Percentiles rank a stretch among this genome's conserved stretches.
phyloP scores from a whole-genome alignment of 75 land plant genomes.

The Picea glauca region DNA sequence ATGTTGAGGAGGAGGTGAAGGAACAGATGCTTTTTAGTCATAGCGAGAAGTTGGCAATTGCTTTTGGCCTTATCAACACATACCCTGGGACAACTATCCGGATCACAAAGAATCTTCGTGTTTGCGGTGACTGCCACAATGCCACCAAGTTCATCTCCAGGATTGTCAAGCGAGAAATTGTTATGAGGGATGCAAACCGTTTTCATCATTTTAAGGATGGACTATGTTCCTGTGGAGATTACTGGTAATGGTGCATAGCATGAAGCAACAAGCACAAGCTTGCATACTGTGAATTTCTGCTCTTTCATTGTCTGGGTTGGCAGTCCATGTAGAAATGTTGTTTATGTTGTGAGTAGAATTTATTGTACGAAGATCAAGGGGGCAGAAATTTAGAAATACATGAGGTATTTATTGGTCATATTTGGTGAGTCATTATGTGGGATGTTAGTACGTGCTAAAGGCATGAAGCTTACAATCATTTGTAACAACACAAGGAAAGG shows the following conservation, averaged over 20 bases:
- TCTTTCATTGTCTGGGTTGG: too few species aligned
- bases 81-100: background rate
- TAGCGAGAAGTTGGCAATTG: background rate
- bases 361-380: too few species aligned
- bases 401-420: too few species aligned
- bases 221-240: slow-evolving; percentile 11
- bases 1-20: background rate
- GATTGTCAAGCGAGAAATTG: slow-evolving; percentile 4
- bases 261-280: too few species aligned
- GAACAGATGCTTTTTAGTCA: background rate
- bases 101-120: slow-evolving; percentile 8
- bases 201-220: slow-evolving; percentile 11
- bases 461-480: too few species aligned
- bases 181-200: slow-evolving; percentile 3
- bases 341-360: too few species aligned
- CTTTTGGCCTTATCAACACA: slow-evolving; percentile 10
- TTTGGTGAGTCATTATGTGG: too few species aligned
- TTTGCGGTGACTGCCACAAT: background rate
- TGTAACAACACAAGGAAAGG: too few species aligned
- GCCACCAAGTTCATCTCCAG: slow-evolving; percentile 13
- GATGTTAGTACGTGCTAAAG: too few species aligned
- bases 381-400: too few species aligned
- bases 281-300: too few species aligned
- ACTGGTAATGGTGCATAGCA: background rate
- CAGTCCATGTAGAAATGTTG: too few species aligned